Evolutionary conservation across 2,329 filamentous ascomycete species (phyloP), one percentile per base, ranked within the genome.

Genomic region (Monosporascus sp.): DNA sequence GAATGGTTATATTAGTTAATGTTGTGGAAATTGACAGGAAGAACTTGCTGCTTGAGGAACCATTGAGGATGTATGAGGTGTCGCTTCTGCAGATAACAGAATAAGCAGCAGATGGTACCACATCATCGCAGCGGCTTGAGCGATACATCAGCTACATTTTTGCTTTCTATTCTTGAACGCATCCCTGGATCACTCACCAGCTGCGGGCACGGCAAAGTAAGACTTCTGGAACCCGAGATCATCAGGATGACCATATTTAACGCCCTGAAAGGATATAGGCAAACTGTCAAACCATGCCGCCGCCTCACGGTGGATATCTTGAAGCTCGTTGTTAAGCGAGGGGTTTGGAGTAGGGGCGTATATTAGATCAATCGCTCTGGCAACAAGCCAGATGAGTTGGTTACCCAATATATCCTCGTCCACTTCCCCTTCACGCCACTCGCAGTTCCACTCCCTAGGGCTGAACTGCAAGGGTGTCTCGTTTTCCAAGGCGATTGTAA

Each of bases 31-130:
- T 25, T 6, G 20, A 5, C n/a, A 14, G 17, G 15, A 4, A 1
- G 24, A 17, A 25, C 22, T 14, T n/a, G 44, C 14, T 46, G 7
- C 25, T 20, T 48, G 34, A 48, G 39, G 17, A 18, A 39, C 25
- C 9, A 3, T n/a, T 8, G 25, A 48, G 15, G 50, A 45, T 18
- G 47, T 9, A 11, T n/a, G 14, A 15, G 38, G n/a, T 24, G 31
- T 39, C n/a, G 48, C 9, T 20, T 54, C 52, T 8, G 52, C 52
- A n/a, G 15, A 46, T 18, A 54, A 36, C 11, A 54, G 41, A 15
- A 54, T 51, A 25, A 47, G 36, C n/a, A 51, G 41, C 5, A 54
- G 44, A 49, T 54, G 52, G 31, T 54, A 54, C 52, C 48, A 54
- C 48, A 54, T 54, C 48, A 54, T 54, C 18, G 52, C 48, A 25